Percentiles rank a stretch among this genome's conserved stretches.
Conservation (phyloP, 306 rosid species). For the Trifolium pratense region DNA sequence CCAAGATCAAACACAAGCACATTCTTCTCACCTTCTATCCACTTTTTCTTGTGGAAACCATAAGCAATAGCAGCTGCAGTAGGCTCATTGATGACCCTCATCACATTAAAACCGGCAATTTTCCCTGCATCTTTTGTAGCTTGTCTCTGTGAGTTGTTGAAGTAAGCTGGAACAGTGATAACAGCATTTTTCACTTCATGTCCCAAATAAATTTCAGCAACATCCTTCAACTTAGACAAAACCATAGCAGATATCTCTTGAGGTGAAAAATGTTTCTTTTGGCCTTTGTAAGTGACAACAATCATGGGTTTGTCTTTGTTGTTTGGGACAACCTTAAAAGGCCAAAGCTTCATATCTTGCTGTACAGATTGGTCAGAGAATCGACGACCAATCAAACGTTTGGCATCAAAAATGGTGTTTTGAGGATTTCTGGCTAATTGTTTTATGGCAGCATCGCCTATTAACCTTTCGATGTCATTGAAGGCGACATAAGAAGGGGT, state of each 20-base stretch:
- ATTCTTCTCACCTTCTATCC: constrained; percentile 45
- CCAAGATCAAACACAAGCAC: constrained; percentile 54
- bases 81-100: constrained; percentile 55
- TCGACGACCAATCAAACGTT: constrained; percentile 42
- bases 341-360: constrained; percentile 44
- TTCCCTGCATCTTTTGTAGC: constrained; percentile 53
- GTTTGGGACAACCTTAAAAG: constrained; percentile 43
- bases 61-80: constrained; percentile 56
- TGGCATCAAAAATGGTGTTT: constrained; percentile 48
- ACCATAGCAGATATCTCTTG: constrained; percentile 51
- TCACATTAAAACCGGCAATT: constrained; percentile 46
- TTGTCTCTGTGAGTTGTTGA: constrained; percentile 53
- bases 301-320: constrained; percentile 42
- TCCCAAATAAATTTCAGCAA: constrained; percentile 41
- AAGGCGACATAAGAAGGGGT: constrained; percentile 50
- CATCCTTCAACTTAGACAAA: constrained; percentile 44
- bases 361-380: constrained; percentile 41
- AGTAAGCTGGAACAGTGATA: constrained; percentile 53
- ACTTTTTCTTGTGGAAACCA: constrained; percentile 47
- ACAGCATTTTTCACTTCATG: constrained; percentile 33
- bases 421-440: constrained; percentile 37
- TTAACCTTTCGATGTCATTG: constrained; percentile 35
- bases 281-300: constrained; percentile 32
- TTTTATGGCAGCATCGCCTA: constrained; percentile 44
- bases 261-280: constrained; percentile 36